Conservation (phyloP, 306 rosid genomes). For the Acacia confusa region DNA sequence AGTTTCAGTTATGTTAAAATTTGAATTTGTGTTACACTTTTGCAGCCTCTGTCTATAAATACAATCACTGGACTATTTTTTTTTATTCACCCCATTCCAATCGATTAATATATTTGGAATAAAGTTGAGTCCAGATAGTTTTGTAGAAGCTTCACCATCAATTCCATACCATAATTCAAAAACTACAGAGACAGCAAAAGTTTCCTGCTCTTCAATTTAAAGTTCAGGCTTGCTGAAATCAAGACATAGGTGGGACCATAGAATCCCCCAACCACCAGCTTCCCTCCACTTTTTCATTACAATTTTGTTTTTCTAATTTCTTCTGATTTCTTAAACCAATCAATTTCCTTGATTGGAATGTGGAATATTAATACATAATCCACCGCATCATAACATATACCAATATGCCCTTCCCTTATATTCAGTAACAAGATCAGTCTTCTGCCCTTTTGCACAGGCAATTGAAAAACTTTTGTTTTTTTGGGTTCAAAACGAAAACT, state of each 20-base stretch:
- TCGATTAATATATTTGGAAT: background rate
- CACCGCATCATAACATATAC: constrained; percentile 5
- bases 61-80: background rate
- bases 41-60: background rate
- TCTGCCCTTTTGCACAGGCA: background rate
- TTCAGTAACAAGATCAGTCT: background rate
- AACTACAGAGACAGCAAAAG: background rate
- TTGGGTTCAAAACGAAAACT: background rate
- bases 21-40: background rate
- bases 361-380: constrained; percentile 1
- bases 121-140: background rate
- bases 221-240: constrained; percentile 1
- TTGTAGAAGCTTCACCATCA: background rate
- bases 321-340: background rate
- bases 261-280: constrained; percentile 3
- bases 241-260: background rate
- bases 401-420: background rate
- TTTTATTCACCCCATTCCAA: background rate
- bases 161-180: background rate
- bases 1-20: background rate
- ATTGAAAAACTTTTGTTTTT: background rate
- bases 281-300: background rate
- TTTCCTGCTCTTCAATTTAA: constrained; percentile 13
- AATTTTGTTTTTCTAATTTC: background rate
- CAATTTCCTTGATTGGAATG: constrained; percentile 21